Base-by-base conservation (phyloP, 768 basidiomycete genomes). In the Hydnum rufescens region DNA sequence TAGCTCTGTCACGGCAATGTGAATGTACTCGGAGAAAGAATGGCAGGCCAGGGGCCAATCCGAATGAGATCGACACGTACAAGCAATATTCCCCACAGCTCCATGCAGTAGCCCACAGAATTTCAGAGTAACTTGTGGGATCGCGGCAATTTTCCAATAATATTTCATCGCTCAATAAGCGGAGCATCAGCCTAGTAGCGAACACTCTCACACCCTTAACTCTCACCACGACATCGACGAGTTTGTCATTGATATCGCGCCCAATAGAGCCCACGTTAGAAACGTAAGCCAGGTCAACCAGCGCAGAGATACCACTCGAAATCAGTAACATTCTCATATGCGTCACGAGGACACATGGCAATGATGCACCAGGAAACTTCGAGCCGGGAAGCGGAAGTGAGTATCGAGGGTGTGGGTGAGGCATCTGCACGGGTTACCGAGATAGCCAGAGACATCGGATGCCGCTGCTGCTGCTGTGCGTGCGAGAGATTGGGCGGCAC, bases 261-360 rank as follows among this genome's bases (percentile, higher is more conserved):
- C 89, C 89, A 26, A 47, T 47, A 16, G 13, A 13, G 57, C 83
- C 71, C 47, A 80, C 85, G 26, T 78, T 75, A 49, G 88, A 82
- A 36, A 96, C 73, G 61, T 95, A 87, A 0, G 87, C 79, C 5
- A 97, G 71, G 61, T 96, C 90, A 44, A 96, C 75, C 26, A 97
- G 76, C 88, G 3, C 92, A 95, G 22, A 97, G 72, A 64, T 89
- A 95, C 93, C 95, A 99, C 62, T 96, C 87, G 61, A 97, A 97
- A 66, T 96, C 92, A 43, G 74, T 71, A 26, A 99, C 73, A 60
- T 89, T 82, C 51, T 80, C 78, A 62, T 93, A 97, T 22, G 80
- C 82, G 32, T 78, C 78, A 52, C 76, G 74, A 2, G 86, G 82
- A 53, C 86, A 82, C 59, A 97, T 84, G n/a, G 71, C 67, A n/a